Conservation (phyloP, 441 rosid species). For the Populus hybrid region DNA sequence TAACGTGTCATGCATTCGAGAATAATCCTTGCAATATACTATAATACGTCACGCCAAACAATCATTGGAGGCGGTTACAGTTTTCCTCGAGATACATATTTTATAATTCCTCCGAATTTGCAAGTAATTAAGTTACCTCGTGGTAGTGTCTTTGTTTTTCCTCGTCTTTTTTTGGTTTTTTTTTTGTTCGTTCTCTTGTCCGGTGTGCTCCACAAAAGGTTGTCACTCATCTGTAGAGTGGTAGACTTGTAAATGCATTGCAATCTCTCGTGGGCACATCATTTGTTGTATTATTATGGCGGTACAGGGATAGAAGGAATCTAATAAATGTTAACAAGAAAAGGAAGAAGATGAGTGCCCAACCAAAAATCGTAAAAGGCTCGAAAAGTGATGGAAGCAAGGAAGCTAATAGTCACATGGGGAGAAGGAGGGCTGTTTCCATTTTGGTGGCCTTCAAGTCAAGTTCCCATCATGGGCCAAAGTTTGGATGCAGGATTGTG, state of each 20-base stretch:
- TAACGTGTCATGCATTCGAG: too few relatives aligned
- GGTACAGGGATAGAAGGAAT: not conserved
- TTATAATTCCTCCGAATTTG: not conserved
- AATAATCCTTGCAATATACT: too few relatives aligned
- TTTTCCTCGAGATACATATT: not conserved
- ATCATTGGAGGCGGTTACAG: not conserved
- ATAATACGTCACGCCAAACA: too few relatives aligned
- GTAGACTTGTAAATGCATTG: not conserved
- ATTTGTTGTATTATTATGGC: not conserved
- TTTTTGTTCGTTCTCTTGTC: not conserved
- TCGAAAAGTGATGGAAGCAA: slow-evolving; percentile 32
- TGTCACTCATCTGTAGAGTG: not conserved
- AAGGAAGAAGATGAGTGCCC: not conserved
- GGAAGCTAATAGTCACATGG: slow-evolving; percentile 45
- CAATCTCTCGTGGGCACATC: not conserved
- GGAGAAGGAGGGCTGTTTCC: slow-evolving; percentile 30
- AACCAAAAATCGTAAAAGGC: slow-evolving; percentile 20
- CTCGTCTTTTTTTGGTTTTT: not conserved
- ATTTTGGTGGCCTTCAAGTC: slow-evolving; percentile 43
- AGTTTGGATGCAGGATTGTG: slow-evolving; percentile 27
- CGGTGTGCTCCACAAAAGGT: not conserved
- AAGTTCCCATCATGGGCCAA: slow-evolving; percentile 37
- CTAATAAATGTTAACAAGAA: not conserved
- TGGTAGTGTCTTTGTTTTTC: too few relatives aligned
- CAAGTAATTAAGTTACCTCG: not conserved